phyloP scores from a whole-genome alignment of 176 grass and related monocot species.

The Oryza meyeriana region DNA sequence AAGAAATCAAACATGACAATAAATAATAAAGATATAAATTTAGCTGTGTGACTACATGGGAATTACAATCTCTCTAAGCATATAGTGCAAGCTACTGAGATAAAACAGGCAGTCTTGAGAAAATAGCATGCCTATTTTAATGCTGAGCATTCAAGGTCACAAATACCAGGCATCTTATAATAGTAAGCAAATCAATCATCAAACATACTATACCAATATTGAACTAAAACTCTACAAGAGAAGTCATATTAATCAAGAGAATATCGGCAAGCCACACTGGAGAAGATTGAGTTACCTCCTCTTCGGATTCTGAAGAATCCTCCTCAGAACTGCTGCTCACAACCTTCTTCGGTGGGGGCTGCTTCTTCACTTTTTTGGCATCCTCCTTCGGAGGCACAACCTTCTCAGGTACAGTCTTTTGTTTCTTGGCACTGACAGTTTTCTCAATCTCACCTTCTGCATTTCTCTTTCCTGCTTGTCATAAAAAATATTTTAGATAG shows the following conservation, averaged over 20 bases:
- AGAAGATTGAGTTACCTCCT: conserved; percentile 41
- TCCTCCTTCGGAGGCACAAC: background rate
- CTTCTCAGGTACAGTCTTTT: conserved; percentile 43
- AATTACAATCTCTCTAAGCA: background rate
- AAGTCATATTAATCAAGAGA: background rate
- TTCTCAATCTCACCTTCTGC: conserved; percentile 56
- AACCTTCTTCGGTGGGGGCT: conserved; percentile 52
- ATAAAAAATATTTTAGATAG: background rate
- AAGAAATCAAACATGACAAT: background rate
- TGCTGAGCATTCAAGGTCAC: background rate
- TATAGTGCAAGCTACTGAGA: background rate
- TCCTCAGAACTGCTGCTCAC: conserved; percentile 68
- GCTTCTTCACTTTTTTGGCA: conserved; percentile 47
- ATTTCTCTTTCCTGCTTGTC: conserved; percentile 66
- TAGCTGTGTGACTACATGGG: background rate
- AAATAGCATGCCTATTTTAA: background rate
- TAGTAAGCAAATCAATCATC: background rate
- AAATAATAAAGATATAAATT: background rate
- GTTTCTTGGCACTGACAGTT: conserved; percentile 59
- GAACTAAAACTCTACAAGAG: background rate
- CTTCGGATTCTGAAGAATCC: conserved; percentile 71
- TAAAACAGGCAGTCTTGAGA: background rate
- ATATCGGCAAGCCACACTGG: background rate
- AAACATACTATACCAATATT: conserved; percentile 7
- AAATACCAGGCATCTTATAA: background rate